Evolutionary conservation across 768 basidiomycete genomes (phyloP), one percentile per base, ranked within the genome.

Genomic region (Strobilomyces dryophilus): DNA sequence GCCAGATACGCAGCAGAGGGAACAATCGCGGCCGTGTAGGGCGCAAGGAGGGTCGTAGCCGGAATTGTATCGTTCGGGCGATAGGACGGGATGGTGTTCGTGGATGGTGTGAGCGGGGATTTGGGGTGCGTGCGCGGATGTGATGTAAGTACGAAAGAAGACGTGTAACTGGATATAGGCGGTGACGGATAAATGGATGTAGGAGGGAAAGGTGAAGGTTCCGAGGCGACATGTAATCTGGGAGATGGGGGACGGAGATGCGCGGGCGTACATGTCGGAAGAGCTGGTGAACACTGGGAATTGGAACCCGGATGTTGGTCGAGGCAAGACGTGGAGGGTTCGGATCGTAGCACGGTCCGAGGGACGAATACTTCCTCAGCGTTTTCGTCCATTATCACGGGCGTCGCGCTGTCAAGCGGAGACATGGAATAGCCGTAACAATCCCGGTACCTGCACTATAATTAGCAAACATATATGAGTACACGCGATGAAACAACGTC

Each of bases 1-100:
- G 75, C 66, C 27, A 92, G 77, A 68, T 97, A 97, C 1, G 75
- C 64, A 0, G 83, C 72, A 18, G 83, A 81, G 4, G 87, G 84
- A 15, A 82, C 77, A 48, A 95, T 79, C 21, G 81, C 74, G 20
- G 84, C 81, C 0, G 75, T 76, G 55, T 79, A 86, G 0, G 87
- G 83, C 0, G 85, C 76, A 39, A 95, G 78, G 51, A 86, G 76
- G 3, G 74, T 66, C 8, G 79, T 72, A 0, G 79, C 72, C 0
- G 81, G 71, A 35, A 92, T 76, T 2, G 83, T 72, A 3, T 74
- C 60, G 1, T 82, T 78, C 1, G 90, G 80, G 65, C 87, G 51
- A 45, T 58, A 54, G 12, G 69, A 72, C 0, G 76, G 70, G 53
- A 74, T 70, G 24, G 68, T 71, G 55, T 68, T 67, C 31, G 71